These are phyloP conservation scores for Phytophthora rubi DNA, from an alignment of 352 stramenopile genomes.

Conservation along the genomic window DNA sequence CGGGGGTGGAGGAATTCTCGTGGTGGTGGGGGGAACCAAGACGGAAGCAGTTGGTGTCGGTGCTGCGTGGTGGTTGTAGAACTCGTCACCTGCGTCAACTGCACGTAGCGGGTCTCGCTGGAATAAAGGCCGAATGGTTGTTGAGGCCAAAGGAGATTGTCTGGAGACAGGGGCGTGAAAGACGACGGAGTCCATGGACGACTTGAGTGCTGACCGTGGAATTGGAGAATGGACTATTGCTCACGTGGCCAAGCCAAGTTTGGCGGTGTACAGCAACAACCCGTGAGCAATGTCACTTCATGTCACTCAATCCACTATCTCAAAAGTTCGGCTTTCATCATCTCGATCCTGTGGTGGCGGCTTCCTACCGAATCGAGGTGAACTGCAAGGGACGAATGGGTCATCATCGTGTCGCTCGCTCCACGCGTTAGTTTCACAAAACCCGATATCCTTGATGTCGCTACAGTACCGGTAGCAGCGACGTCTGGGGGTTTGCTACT, in stretches of 20 bases:
- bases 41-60: neutral
- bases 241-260: neutral
- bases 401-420: no score
- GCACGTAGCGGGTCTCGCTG: neutral
- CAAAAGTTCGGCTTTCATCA: no score
- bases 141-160: neutral
- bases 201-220: neutral
- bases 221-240: constrained; percentile 3
- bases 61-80: neutral
- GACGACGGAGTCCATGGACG: neutral
- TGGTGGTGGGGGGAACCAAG: neutral
- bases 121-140: constrained; percentile 9
- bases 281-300: neutral
- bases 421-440: no score
- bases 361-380: no score
- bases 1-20: neutral
- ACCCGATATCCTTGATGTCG: no score
- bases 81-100: no score
- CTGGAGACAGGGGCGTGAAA: constrained; percentile 1
- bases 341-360: no score
- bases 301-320: neutral
- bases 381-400: no score
- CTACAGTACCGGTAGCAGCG: no score
- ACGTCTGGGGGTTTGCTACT: no score
- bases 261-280: no score